Conservation (phyloP, 1,284 basidiomycete species). For the Microbotryomycetes sp. region DNA sequence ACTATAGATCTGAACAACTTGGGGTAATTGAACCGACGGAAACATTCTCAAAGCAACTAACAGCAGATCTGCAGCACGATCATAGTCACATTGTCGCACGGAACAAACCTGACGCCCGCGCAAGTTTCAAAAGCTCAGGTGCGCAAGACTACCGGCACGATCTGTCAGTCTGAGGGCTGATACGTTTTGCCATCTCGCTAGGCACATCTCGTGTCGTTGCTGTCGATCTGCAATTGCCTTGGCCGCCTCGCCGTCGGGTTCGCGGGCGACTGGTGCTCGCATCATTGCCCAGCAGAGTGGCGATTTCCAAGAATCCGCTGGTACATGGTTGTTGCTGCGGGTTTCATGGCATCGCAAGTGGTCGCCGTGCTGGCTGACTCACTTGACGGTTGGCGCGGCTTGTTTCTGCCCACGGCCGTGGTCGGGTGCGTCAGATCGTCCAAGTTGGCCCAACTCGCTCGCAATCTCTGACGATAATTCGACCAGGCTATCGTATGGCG, state of each 20-base stretch:
- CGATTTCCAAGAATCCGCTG: not conserved
- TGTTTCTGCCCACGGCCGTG: not conserved
- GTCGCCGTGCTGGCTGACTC: not conserved
- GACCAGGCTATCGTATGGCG: slow-evolving; percentile 19
- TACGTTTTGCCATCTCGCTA: slow-evolving; percentile 4
- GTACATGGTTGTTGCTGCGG: not conserved
- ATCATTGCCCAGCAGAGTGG: not conserved
- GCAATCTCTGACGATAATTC: not conserved
- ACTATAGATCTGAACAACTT: not conserved
- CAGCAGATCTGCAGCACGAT: not conserved
- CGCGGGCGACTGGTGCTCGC: slow-evolving; percentile 3
- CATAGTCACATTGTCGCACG: not conserved
- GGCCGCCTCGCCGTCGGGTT: slow-evolving; percentile 24
- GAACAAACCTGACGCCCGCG: not conserved
- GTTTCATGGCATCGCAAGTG: not conserved
- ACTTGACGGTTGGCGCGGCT: not conserved
- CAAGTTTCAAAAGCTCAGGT: not conserved
- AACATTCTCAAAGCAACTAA: too few relatives aligned
- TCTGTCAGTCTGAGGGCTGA: not conserved
- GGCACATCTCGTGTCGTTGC: slow-evolving; percentile 28
- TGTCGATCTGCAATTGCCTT: slow-evolving; percentile 28
- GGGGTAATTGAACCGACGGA: too few relatives aligned
- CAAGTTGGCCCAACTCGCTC: not conserved
- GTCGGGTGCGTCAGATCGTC: not conserved
- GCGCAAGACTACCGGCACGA: not conserved